A percentile compares a stretch with the other conserved stretches of the same genome.
Conservation (phyloP, 768 basidiomycete species). For the Paxillus rubicundulus region DNA sequence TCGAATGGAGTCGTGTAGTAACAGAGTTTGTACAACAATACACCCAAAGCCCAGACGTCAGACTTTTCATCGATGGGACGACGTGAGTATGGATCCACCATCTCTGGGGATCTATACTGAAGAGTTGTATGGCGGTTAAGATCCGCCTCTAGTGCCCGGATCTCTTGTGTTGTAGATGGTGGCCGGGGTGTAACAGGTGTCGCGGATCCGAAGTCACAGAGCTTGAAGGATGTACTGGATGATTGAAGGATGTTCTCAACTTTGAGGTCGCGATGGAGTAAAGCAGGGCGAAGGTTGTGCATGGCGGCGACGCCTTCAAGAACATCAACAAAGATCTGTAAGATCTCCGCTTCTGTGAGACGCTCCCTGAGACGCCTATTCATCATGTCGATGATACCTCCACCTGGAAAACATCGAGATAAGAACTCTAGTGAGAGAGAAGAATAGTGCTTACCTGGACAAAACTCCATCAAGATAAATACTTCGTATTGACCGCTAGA, state of each 20-base stretch:
- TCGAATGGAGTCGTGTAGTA: conserved; percentile 99
- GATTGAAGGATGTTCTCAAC: conserved; percentile 98
- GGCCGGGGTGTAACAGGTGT: conserved; percentile 66
- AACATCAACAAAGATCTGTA: conserved; percentile 97
- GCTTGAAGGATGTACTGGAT: conserved; percentile 79
- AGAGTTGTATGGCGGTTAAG: conserved; percentile 93
- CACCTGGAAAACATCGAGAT: conserved; percentile 49
- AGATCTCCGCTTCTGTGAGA: conserved; percentile 91
- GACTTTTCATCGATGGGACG: conserved; percentile 89
- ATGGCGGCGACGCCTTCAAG: conserved; percentile 96
- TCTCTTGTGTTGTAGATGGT: conserved; percentile 78
- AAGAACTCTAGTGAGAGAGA: conserved; percentile 5
- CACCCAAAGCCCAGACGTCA: conserved; percentile 97
- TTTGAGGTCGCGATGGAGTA: conserved; percentile 96
- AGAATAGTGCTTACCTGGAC: conserved; percentile 58
- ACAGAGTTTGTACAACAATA: conserved; percentile 95
- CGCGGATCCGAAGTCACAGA: conserved; percentile 98
- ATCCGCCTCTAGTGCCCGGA: conserved; percentile 84
- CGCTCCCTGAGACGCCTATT: conserved; percentile 93
- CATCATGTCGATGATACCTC: conserved; percentile 99
- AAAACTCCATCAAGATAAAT: conserved; percentile 99
- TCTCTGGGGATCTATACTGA: conserved; percentile 98
- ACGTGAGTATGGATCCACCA: conserved; percentile 88
- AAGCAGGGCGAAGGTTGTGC: conserved; percentile 88
- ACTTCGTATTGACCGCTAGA: conserved; percentile 88